A percentile compares a stretch with the other conserved stretches of the same genome.
Conservation (phyloP, 495 filamentous ascomycete species). For the Neurospora sp. region DNA sequence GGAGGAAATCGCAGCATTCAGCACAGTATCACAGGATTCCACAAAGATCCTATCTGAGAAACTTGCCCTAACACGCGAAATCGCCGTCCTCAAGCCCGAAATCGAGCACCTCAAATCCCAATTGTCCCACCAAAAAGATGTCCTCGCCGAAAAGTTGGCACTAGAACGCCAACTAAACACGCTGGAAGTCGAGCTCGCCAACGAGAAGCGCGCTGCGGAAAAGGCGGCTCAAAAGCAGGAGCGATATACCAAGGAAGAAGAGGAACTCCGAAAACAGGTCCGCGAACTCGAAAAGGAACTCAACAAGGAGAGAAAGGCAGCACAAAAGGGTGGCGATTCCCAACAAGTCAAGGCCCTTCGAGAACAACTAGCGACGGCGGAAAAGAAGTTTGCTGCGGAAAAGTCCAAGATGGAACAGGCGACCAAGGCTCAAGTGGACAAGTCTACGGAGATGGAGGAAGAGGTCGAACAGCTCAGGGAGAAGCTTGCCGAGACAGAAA, state of each 20-base stretch:
- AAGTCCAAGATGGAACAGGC: conserved; percentile 24
- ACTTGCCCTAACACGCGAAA: conserved; percentile 57
- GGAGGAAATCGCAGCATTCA: conserved; percentile 58
- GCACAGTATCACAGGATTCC: conserved; percentile 51
- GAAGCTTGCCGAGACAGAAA: conserved; percentile 44
- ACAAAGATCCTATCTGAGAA: conserved; percentile 69
- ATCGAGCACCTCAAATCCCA: conserved; percentile 69
- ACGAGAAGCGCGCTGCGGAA: conserved; percentile 59
- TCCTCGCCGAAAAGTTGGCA: conserved; percentile 63
- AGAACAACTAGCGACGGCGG: conserved; percentile 12
- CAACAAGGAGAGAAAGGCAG: conserved; percentile 36
- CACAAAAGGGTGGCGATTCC: conserved; percentile 21
- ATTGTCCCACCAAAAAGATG: conserved; percentile 49
- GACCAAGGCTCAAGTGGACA: conserved; percentile 17
- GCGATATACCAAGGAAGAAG: conserved; percentile 29
- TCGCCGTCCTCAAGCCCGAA: conserved; percentile 62
- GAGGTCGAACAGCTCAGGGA: conserved; percentile 27
- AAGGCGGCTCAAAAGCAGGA: conserved; percentile 46
- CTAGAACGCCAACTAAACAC: conserved; percentile 65
- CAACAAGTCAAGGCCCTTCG: conserved; percentile 22
- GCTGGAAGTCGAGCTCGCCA: conserved; percentile 69
- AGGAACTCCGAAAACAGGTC: conserved; percentile 35
- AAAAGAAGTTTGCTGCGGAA: conserved; percentile 23
- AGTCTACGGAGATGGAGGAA: conserved; percentile 23
- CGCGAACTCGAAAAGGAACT: conserved; percentile 42